Evolutionary conservation across 169 alveolate genomes (phyloP).

Genomic region (Plasmodium gallinaceum): DNA sequence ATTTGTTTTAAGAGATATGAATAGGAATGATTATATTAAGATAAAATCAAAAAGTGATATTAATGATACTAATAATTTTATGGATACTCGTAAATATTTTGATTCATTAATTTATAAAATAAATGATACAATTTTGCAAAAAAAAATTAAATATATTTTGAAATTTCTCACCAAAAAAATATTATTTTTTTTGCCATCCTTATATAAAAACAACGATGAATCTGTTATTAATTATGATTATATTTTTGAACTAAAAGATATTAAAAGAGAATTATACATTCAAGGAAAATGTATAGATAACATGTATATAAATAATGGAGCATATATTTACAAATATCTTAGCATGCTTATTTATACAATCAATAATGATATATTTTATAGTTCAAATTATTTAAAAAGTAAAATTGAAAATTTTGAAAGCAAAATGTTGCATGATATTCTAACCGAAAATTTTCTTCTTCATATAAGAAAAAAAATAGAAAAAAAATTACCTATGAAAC

Average conservation of each 20-base stretch:
- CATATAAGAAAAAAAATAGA: slow-evolving; percentile 56
- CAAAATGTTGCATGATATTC: slow-evolving; percentile 30
- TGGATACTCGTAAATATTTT: slow-evolving; percentile 5
- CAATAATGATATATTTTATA: slow-evolving; percentile 26
- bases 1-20: slow-evolving; percentile 42
- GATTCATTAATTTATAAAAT: slow-evolving; percentile 14
- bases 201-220: slow-evolving; percentile 2
- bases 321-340: slow-evolving; percentile 30
- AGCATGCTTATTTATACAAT: slow-evolving; percentile 44
- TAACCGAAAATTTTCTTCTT: slow-evolving; percentile 41
- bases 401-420: slow-evolving; percentile 42
- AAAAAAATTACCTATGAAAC: slow-evolving; percentile 67
- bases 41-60: not conserved
- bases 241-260: slow-evolving; percentile 10
- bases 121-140: not conserved
- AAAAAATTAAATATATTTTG: slow-evolving; percentile 31
- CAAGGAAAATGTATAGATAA: slow-evolving; percentile 55
- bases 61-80: not conserved
- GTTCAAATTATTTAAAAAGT: slow-evolving; percentile 38
- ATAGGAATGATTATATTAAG: not conserved
- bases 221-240: slow-evolving; percentile 2
- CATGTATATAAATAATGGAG: slow-evolving; percentile 26
- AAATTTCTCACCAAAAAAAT: slow-evolving; percentile 28
- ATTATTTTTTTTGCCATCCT: slow-evolving; percentile 30
- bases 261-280: slow-evolving; percentile 36